These are phyloP conservation scores for Penicillium canariense DNA, from an alignment of 495 filamentous ascomycete genomes.

Conservation along the genomic window DNA sequence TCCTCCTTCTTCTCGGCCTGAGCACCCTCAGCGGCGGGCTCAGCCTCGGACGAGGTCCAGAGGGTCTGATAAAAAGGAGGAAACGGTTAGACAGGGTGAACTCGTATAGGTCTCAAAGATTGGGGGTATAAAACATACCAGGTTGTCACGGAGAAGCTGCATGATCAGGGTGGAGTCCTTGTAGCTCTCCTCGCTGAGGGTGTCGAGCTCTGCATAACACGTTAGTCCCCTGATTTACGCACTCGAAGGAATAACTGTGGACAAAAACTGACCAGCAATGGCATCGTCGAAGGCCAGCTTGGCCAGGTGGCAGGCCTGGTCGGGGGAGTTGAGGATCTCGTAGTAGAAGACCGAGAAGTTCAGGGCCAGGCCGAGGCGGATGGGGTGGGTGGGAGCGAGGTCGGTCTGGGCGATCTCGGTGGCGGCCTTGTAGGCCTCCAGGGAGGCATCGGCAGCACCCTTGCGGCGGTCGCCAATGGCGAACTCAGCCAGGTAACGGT, in stretches of 20 bases:
- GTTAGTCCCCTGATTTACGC: slow-evolving; percentile 18
- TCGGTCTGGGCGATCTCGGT: slow-evolving; percentile 98
- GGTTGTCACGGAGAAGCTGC: slow-evolving; percentile 97
- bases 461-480: slow-evolving; percentile 97
- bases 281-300: slow-evolving; percentile 99
- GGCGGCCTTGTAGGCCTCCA: slow-evolving; percentile 97
- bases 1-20: slow-evolving; percentile 60
- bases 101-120: not conserved
- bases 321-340: slow-evolving; percentile 98
- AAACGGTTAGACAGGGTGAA: slow-evolving; percentile 23
- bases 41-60: slow-evolving; percentile 98
- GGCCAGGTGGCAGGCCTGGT: slow-evolving; percentile 97
- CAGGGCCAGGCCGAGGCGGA: slow-evolving; percentile 94
- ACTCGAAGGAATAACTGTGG: not conserved
- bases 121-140: slow-evolving; percentile 59
- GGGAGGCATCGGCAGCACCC: slow-evolving; percentile 90
- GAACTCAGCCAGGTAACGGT: slow-evolving; percentile 99
- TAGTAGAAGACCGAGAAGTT: slow-evolving; percentile 99
- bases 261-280: slow-evolving; percentile 76
- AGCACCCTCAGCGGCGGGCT: slow-evolving; percentile 61
- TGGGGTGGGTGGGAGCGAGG: slow-evolving; percentile 96
- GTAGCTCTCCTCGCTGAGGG: slow-evolving; percentile 99
- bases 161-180: slow-evolving; percentile 99
- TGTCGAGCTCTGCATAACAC: slow-evolving; percentile 77
- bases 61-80: slow-evolving; percentile 70